Evolutionary conservation across 2,329 filamentous ascomycete species (phyloP).

Genomic region (Lecanosticta acicola): DNA sequence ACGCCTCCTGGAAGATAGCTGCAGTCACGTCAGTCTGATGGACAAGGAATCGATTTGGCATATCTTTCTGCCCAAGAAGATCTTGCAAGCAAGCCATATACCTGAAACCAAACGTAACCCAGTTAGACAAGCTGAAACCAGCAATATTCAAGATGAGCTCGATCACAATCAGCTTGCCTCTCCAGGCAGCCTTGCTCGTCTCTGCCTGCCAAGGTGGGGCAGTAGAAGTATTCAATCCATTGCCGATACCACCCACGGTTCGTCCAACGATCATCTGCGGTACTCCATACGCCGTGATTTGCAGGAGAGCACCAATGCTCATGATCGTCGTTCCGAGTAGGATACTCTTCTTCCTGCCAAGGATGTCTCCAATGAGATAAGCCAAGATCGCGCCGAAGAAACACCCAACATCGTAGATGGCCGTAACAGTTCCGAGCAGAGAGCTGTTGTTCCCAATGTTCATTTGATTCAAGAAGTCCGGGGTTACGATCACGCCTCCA

Average conservation of each 20-base stretch:
- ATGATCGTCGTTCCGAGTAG: slow-evolving; percentile 47
- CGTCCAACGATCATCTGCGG: slow-evolving; percentile 47
- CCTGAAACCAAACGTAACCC: slow-evolving; percentile 50
- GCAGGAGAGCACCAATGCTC: slow-evolving; percentile 45
- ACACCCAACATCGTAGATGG: slow-evolving; percentile 56
- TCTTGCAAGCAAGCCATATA: too few species aligned
- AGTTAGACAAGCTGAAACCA: slow-evolving; percentile 48
- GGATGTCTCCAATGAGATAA: slow-evolving; percentile 44
- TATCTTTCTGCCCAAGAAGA: too few species aligned
- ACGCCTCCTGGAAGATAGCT: slow-evolving; percentile 41
- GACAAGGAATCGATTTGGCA: too few species aligned
- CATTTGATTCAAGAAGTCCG: slow-evolving; percentile 19
- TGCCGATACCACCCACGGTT: slow-evolving; percentile 45
- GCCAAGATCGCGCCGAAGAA: slow-evolving; percentile 52
- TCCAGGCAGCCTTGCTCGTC: slow-evolving; percentile 41
- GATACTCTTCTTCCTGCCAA: slow-evolving; percentile 46
- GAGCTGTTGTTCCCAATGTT: slow-evolving; percentile 18
- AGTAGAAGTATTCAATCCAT: slow-evolving; percentile 45
- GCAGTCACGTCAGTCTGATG: too few species aligned
- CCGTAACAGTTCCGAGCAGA: slow-evolving; percentile 44
- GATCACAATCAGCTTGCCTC: slow-evolving; percentile 33
- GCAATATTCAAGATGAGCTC: slow-evolving; percentile 45
- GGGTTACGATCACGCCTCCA: slow-evolving; percentile 49
- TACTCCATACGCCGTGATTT: slow-evolving; percentile 42
- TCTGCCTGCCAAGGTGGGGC: slow-evolving; percentile 50